Conservation (phyloP, 2,329 filamentous ascomycete species). For the Chaetomiaceae sp. region DNA sequence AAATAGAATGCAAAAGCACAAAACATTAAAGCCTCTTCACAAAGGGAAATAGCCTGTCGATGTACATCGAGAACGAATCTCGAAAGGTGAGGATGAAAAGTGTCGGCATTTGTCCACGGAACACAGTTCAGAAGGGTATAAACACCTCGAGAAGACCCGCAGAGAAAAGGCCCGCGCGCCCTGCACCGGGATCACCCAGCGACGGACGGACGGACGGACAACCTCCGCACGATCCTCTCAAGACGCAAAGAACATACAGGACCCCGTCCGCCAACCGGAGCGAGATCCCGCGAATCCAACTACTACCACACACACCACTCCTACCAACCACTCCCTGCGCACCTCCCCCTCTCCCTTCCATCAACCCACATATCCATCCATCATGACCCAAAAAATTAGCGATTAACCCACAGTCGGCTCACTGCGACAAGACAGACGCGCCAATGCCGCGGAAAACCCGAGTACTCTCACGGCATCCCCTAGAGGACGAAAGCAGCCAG, state of each 20-base stretch:
- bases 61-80: slow-evolving; percentile 1
- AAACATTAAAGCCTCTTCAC: slow-evolving; percentile 12
- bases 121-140: slow-evolving; percentile 17
- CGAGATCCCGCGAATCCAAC: neutral
- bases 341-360: neutral
- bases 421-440: too few species aligned
- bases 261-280: slow-evolving; percentile 3
- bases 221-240: neutral
- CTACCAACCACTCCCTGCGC: neutral
- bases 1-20: too few species aligned
- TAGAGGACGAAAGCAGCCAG: slow-evolving; percentile 57
- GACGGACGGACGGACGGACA: too few species aligned
- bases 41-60: slow-evolving; percentile 6
- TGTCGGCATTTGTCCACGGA: slow-evolving; percentile 21
- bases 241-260: neutral
- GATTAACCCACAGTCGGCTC: too few species aligned
- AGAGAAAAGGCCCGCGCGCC: neutral
- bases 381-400: neutral
- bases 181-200: neutral
- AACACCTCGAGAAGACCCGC: neutral
- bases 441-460: too few species aligned
- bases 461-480: too few species aligned
- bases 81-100: slow-evolving; percentile 16
- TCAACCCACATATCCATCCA: neutral
- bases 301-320: neutral